A percentile compares a stretch with the other conserved stretches of the same genome.
Conservation (phyloP, 163 green algal genomes). For the Scenedesmus sp. region DNA sequence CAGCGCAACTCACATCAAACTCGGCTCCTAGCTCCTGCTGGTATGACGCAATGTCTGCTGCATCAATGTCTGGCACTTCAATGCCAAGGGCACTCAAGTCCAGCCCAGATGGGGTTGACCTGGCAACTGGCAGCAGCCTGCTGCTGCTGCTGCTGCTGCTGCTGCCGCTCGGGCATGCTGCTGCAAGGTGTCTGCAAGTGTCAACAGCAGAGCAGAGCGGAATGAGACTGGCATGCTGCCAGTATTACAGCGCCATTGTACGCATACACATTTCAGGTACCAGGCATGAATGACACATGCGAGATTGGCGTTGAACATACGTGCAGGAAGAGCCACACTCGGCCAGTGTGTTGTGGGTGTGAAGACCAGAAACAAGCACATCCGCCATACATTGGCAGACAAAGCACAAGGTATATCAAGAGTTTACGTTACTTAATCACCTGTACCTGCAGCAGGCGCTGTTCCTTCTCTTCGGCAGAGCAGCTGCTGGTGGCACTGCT, state of each 20-base stretch:
- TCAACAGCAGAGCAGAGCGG: not conserved
- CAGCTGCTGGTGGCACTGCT: not conserved
- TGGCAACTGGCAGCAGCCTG: not conserved
- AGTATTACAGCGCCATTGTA: no score
- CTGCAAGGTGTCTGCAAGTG: not conserved
- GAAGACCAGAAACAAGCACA: not conserved
- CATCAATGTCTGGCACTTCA: conserved; percentile 74
- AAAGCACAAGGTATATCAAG: not conserved
- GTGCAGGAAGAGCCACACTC: no score
- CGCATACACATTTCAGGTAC: no score
- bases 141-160: conserved; percentile 21
- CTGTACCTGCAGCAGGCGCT: not conserved
- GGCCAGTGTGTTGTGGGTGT: not conserved
- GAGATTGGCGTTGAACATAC: no score
- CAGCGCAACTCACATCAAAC: conserved; percentile 65
- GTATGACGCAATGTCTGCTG: conserved; percentile 69
- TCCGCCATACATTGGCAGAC: not conserved
- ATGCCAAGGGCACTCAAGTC: conserved; percentile 66
- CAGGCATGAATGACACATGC: no score
- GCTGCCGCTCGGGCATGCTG: not conserved
- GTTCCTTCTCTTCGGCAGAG: not conserved
- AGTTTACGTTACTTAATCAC: not conserved
- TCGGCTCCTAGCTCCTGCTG: conserved; percentile 74
- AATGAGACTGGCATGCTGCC: no score
- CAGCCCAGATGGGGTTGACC: conserved; percentile 23